Evolutionary conservation across 2,329 filamentous ascomycete species (phyloP), one percentile per base, ranked within the genome.

Genomic region (Calonectria pteridis): DNA sequence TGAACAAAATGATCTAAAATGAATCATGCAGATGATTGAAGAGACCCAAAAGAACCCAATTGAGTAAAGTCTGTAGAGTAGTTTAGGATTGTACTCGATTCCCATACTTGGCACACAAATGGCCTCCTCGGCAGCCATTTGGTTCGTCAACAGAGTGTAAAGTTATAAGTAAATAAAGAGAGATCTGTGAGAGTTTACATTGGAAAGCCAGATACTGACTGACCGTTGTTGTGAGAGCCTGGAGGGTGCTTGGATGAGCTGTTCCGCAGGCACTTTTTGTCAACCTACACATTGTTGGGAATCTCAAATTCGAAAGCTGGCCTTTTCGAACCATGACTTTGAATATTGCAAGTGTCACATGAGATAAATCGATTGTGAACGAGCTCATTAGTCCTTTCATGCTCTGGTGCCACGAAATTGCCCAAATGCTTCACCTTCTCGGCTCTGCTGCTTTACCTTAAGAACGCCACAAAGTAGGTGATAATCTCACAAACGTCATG

Each of bases 11-110:
- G 2, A 18, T n/a, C 18, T 10, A n/a, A 18, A 43, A 1, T 3
- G 10, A n/a, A n/a, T n/a, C 6, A n/a, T 37, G 10, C 0, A n/a
- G 2, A 9, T n/a, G 6, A 2, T 20, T 9, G 9, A 40, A 2
- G 6, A n/a, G 40, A 7, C 18, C 40, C 3, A 7, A 43, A 43
- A 20, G 5, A n/a, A 43, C 6, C 18, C 18, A 2, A 43, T 43
- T 3, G 1, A 43, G 18, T 6, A 3, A 7, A 7, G 18, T 43
- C 18, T 43, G 16, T 43, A 43, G 40, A 18, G 40, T 43, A 43
- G 6, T 43, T 20, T n/a, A 9, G 18, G 40, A 3, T 20, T 43
- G 4, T 2, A 16, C 18, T 20, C 16, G 18, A 6, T 43, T 43
- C 7, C 2, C 5, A 18, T 18, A 20, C 5, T 43, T 7, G 40